phyloP scores from a whole-genome alignment of 352 stramenopile species.

The Globisporangium parvum region DNA sequence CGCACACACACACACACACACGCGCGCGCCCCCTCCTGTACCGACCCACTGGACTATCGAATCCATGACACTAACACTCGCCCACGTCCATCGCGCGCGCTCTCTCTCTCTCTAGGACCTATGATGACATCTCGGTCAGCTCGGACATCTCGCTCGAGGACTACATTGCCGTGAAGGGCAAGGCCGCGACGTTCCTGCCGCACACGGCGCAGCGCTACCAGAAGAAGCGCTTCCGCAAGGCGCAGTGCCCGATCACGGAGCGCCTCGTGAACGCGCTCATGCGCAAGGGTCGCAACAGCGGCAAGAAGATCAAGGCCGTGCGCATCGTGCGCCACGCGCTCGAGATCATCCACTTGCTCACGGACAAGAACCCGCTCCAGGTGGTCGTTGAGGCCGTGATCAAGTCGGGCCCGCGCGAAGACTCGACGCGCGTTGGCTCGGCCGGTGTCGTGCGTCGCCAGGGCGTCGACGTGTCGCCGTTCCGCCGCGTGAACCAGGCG shows the following conservation, averaged over 20 bases:
- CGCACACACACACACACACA: neutral
- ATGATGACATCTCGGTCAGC: constrained; percentile 98
- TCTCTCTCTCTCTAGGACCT: constrained; percentile 74
- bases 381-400: constrained; percentile 91
- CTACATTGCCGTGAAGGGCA: constrained; percentile 99
- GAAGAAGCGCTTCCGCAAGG: constrained; percentile 99
- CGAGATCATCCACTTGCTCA: constrained; percentile 99
- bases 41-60: neutral
- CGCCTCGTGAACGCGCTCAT: constrained; percentile 97
- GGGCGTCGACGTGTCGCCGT: constrained; percentile 99
- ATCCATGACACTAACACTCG: neutral
- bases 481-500: constrained; percentile 98
- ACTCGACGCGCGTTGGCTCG: constrained; percentile 99
- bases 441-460: constrained; percentile 99
- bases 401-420: constrained; percentile 97
- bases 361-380: constrained; percentile 99
- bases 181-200: constrained; percentile 97
- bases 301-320: constrained; percentile 99
- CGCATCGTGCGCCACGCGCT: constrained; percentile 99
- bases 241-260: constrained; percentile 99
- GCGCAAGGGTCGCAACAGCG: constrained; percentile 98
- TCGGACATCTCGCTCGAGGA: constrained; percentile 98
- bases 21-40: neutral
- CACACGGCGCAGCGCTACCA: constrained; percentile 99
- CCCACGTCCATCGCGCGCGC: neutral